Evolutionary conservation across 2,329 filamentous ascomycete species (phyloP).

Genomic region (Venturiaceae sp.): DNA sequence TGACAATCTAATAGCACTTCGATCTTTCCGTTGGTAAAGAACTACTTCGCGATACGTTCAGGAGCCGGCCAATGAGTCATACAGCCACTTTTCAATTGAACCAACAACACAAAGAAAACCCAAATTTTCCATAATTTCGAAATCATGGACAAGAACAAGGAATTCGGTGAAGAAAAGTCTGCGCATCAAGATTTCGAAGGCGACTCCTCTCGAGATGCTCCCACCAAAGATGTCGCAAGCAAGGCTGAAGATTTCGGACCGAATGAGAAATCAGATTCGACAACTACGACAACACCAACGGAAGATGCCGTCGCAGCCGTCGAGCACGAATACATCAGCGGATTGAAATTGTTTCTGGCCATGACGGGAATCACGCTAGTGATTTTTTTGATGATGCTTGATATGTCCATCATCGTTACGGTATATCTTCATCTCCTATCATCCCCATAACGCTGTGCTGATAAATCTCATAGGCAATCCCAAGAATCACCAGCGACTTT

Average conservation of each 20-base stretch:
- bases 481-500: constrained; percentile 31
- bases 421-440: constrained; percentile 9
- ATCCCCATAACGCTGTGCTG: neutral
- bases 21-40: too few relatives aligned
- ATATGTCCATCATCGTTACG: constrained; percentile 19
- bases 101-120: too few relatives aligned
- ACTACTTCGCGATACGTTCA: too few relatives aligned
- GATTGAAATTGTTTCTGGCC: constrained; percentile 10
- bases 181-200: too few relatives aligned
- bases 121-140: too few relatives aligned
- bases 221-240: neutral
- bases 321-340: neutral
- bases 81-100: too few relatives aligned
- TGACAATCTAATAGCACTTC: too few relatives aligned
- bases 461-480: constrained; percentile 24
- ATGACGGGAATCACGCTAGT: constrained; percentile 15
- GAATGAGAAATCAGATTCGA: neutral
- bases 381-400: constrained; percentile 16
- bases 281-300: neutral
- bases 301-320: neutral
- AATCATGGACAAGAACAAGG: too few relatives aligned
- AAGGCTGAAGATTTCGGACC: neutral
- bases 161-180: too few relatives aligned
- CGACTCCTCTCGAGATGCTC: too few relatives aligned
- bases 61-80: too few relatives aligned